Percentiles rank a stretch among this genome's conserved stretches.
Evolutionary conservation across 1,139 yeast genomes (phyloP).

Genomic region (Protomyces pachydermus): DNA sequence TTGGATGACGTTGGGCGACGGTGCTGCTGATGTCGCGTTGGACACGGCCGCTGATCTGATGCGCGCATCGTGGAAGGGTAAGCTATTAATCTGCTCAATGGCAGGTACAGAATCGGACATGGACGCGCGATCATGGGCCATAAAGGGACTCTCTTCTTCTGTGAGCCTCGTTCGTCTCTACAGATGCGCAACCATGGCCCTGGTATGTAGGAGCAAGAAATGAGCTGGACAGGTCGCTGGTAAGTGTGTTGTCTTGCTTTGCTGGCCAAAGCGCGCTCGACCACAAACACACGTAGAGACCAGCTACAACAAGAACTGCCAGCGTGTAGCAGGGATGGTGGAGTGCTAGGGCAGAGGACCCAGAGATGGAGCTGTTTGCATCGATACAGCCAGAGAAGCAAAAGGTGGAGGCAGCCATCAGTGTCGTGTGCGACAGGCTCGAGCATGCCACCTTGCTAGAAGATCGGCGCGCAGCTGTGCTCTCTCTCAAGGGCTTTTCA

Average conservation of each 20-base stretch:
- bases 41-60: neutral
- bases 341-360: neutral
- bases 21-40: neutral
- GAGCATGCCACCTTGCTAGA: constrained; percentile 75
- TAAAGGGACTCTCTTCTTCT: too few species aligned
- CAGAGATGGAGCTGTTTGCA: constrained; percentile 13
- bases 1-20: neutral
- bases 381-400: constrained; percentile 38
- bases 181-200: too few species aligned
- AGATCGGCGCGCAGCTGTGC: constrained; percentile 86
- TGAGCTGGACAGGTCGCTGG: too few species aligned
- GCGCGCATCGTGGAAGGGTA: constrained; percentile 7
- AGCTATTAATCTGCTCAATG: constrained; percentile 6
- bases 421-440: constrained; percentile 80
- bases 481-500: constrained; percentile 83
- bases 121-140: neutral
- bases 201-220: too few species aligned
- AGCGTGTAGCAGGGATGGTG: too few species aligned
- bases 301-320: too few species aligned
- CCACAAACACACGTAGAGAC: too few species aligned
- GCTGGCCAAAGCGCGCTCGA: too few species aligned
- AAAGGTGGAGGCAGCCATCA: constrained; percentile 75
- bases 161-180: too few species aligned
- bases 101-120: neutral
- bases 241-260: too few species aligned